These are phyloP conservation scores for Ophiostoma piceae DNA, from an alignment of 2,329 filamentous ascomycete species.

Conservation along the genomic window DNA sequence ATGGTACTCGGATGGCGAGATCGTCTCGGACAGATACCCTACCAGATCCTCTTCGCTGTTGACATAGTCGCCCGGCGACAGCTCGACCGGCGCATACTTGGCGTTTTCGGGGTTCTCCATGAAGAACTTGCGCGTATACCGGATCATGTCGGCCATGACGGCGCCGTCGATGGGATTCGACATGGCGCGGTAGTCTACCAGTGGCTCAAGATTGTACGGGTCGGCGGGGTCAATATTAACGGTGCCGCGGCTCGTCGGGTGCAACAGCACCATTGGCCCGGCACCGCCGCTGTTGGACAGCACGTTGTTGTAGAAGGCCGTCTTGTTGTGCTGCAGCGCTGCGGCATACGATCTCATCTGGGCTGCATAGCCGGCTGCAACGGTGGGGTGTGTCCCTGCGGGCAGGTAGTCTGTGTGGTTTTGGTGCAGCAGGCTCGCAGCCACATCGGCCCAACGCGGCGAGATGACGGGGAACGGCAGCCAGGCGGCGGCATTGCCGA, in stretches of 20 bases:
- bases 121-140: neutral
- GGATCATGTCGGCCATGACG: neutral
- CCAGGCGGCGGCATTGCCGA: neutral
- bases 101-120: neutral
- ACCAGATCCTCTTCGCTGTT: neutral
- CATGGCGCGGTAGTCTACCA: neutral
- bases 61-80: neutral
- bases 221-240: neutral
- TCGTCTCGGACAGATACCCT: neutral
- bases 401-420: neutral
- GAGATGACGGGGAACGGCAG: neutral
- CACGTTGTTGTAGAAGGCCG: neutral
- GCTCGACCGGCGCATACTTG: neutral
- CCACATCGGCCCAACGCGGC: neutral
- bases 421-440: neutral
- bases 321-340: neutral
- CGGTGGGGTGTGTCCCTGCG: neutral
- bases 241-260: neutral
- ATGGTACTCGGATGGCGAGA: constrained; percentile 49
- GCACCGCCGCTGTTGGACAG: neutral
- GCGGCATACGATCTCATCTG: neutral
- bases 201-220: neutral
- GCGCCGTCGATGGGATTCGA: neutral
- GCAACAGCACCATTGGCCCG: neutral
- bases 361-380: neutral